These are phyloP conservation scores for Aspergillus piperis DNA, from an alignment of 2,329 filamentous ascomycete species.

Conservation along the genomic window DNA sequence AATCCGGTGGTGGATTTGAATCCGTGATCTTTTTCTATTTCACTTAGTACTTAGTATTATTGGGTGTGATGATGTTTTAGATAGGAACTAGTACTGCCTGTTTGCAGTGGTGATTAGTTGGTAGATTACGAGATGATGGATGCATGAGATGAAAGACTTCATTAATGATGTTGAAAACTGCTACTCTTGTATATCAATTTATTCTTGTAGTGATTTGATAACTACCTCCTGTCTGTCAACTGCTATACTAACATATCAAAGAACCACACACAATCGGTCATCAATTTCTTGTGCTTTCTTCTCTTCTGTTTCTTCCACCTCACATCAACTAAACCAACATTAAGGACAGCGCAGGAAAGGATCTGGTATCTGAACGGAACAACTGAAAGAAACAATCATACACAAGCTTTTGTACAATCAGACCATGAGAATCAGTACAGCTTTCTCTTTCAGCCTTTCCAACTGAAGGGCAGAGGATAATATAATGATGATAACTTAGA, in stretches of 20 bases:
- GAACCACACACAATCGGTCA: too few species aligned
- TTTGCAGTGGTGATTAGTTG: too few species aligned
- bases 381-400: not conserved
- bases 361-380: constrained; percentile 2
- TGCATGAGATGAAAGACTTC: not conserved
- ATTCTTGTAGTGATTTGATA: not conserved
- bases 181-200: not conserved
- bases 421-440: not conserved
- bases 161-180: not conserved
- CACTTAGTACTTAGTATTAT: too few species aligned
- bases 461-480: not conserved
- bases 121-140: not conserved
- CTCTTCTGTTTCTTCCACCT: not conserved
- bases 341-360: not conserved
- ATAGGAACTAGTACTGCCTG: too few species aligned
- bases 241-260: not conserved
- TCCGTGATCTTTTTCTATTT: constrained; percentile 13
- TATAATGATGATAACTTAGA: not conserved
- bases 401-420: constrained; percentile 3
- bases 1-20: constrained; percentile 37
- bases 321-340: not conserved
- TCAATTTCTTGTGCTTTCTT: not conserved
- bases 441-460: not conserved
- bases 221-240: not conserved
- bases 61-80: not conserved